Evolutionary conservation across 2,329 filamentous ascomycete genomes (phyloP).

Genomic region (Shiraia sp.): DNA sequence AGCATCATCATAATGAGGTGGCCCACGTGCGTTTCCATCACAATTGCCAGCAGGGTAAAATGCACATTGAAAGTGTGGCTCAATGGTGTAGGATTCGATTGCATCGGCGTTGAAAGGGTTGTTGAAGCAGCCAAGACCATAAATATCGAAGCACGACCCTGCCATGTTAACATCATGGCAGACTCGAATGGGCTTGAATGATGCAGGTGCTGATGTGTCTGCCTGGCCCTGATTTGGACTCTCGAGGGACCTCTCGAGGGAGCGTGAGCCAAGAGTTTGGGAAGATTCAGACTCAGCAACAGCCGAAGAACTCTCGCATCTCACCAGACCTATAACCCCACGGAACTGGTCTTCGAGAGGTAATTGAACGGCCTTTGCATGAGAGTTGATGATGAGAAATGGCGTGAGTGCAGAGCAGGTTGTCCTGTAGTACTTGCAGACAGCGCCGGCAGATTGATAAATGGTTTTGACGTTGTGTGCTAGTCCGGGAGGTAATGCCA

Average conservation of each 20-base stretch:
- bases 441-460: constrained; percentile 2
- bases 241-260: too few relatives aligned
- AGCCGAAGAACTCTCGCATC: neutral
- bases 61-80: neutral
- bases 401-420: constrained; percentile 1
- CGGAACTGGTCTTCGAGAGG: neutral
- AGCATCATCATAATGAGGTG: too few relatives aligned
- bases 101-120: constrained; percentile 5
- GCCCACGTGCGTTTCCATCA: too few relatives aligned
- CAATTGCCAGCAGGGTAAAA: too few relatives aligned
- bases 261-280: too few relatives aligned
- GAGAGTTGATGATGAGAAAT: constrained; percentile 1
- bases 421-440: constrained; percentile 7
- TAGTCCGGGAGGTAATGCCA: neutral
- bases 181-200: too few relatives aligned
- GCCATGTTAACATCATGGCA: constrained; percentile 2
- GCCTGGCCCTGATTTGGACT: too few relatives aligned
- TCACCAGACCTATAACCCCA: neutral
- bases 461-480: constrained; percentile 1
- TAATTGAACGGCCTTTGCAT: neutral
- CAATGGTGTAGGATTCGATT: neutral
- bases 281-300: too few relatives aligned
- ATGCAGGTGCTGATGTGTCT: too few relatives aligned
- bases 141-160: too few relatives aligned
- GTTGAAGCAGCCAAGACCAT: neutral